Conservation (phyloP, 768 basidiomycete species). For the Hygrophorus pudorinus region DNA sequence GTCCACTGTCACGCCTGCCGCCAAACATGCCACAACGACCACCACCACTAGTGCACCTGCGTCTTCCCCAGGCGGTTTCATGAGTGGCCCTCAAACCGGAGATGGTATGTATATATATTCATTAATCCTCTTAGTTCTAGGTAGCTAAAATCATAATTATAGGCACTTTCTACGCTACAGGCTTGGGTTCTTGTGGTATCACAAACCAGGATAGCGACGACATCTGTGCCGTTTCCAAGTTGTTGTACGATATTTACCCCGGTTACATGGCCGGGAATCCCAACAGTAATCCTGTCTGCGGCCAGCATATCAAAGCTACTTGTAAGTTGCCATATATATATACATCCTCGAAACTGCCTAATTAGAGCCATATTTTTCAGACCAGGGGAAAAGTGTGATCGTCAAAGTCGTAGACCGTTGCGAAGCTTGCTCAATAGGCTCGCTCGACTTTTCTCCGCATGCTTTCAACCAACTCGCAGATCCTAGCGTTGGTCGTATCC, state of each 20-base stretch:
- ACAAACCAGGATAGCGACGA: slow-evolving; percentile 38
- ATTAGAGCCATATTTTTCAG: slow-evolving; percentile 22
- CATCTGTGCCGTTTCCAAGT: slow-evolving; percentile 49
- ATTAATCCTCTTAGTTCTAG: neutral
- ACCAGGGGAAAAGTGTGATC: slow-evolving; percentile 36
- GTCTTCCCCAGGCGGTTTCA: slow-evolving; percentile 19
- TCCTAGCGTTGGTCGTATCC: slow-evolving; percentile 38
- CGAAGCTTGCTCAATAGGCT: slow-evolving; percentile 32
- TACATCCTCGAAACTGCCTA: slow-evolving; percentile 6
- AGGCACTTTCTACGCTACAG: slow-evolving; percentile 51
- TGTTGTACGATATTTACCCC: slow-evolving; percentile 49
- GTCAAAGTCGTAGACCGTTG: slow-evolving; percentile 58
- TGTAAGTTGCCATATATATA: slow-evolving; percentile 32
- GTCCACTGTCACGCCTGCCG: slow-evolving; percentile 5
- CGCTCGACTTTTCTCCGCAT: slow-evolving; percentile 54
- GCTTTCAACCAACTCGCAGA: slow-evolving; percentile 45
- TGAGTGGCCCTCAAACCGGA: slow-evolving; percentile 41
- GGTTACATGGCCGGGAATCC: slow-evolving; percentile 51
- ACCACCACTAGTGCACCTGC: slow-evolving; percentile 3
- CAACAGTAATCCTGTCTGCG: slow-evolving; percentile 69
- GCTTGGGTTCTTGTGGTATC: slow-evolving; percentile 57
- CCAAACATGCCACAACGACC: neutral
- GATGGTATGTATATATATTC: slow-evolving; percentile 23
- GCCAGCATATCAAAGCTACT: slow-evolving; percentile 28
- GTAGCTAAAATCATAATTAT: neutral